Evolutionary conservation across 352 stramenopile species (phyloP).

Genomic region (Phytopythium aichiense): DNA sequence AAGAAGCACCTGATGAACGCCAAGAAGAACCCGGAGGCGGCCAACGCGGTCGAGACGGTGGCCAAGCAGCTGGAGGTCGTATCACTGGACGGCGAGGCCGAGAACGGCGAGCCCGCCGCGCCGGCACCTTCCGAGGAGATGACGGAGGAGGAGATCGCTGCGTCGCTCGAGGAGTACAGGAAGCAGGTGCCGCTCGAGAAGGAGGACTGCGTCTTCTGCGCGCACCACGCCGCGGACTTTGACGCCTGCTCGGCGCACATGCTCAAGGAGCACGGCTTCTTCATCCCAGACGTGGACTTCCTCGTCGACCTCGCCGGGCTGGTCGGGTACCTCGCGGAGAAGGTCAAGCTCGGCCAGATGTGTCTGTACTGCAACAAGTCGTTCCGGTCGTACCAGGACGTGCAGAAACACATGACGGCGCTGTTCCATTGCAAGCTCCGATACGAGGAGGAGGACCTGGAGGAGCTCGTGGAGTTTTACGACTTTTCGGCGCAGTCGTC

Average conservation of each 20-base stretch:
- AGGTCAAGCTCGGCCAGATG: slow-evolving; percentile 93
- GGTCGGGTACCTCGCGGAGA: slow-evolving; percentile 92
- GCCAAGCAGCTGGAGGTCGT: slow-evolving; percentile 62
- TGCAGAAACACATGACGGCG: slow-evolving; percentile 94
- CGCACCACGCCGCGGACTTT: slow-evolving; percentile 52
- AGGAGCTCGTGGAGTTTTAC: slow-evolving; percentile 90
- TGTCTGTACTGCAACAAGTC: slow-evolving; percentile 95
- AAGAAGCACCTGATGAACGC: slow-evolving; percentile 84
- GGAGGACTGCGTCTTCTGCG: slow-evolving; percentile 85
- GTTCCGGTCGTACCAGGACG: slow-evolving; percentile 88
- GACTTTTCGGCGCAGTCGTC: slow-evolving; percentile 78
- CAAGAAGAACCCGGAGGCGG: slow-evolving; percentile 60
- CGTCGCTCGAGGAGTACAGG: slow-evolving; percentile 76
- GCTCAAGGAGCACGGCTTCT: slow-evolving; percentile 93
- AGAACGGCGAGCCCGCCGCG: slow-evolving; percentile 16
- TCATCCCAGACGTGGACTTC: slow-evolving; percentile 94
- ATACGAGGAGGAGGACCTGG: slow-evolving; percentile 89
- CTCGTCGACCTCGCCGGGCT: slow-evolving; percentile 88
- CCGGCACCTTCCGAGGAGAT: slow-evolving; percentile 25
- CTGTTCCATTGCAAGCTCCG: slow-evolving; percentile 89
- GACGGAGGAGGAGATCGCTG: slow-evolving; percentile 51
- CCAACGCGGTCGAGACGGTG: slow-evolving; percentile 52
- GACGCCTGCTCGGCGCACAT: slow-evolving; percentile 87
- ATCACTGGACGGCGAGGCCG: slow-evolving; percentile 17
- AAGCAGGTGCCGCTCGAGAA: slow-evolving; percentile 69